Conservation (phyloP, 768 basidiomycete genomes). For the Russula sp. region DNA sequence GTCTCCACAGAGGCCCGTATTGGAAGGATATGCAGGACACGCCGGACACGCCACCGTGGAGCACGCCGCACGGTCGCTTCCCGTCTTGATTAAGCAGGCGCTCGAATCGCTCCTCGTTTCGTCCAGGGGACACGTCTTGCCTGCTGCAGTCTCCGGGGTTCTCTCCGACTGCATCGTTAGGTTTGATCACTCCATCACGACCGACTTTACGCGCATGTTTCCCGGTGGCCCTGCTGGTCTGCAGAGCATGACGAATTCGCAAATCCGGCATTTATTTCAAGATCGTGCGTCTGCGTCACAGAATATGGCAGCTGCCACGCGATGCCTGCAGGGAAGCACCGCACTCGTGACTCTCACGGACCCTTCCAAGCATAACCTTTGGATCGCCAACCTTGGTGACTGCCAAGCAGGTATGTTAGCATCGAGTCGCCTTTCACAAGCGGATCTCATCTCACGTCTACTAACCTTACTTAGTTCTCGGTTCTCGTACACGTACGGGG, state of each 20-base stretch:
- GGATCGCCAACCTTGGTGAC: conserved; percentile 78
- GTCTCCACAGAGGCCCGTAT: background rate
- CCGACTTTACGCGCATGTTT: conserved; percentile 41
- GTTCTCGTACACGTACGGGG: conserved; percentile 40
- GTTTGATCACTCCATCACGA: conserved; percentile 40
- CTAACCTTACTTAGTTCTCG: conserved; percentile 32
- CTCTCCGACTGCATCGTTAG: conserved; percentile 36
- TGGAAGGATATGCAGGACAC: conserved; percentile 34
- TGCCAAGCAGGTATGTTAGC: conserved; percentile 61
- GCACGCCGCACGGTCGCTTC: conserved; percentile 37
- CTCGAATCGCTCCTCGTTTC: conserved; percentile 34
- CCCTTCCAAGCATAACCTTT: conserved; percentile 60
- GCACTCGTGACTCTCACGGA: conserved; percentile 69
- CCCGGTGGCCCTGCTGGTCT: conserved; percentile 50
- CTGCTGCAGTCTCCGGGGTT: conserved; percentile 35
- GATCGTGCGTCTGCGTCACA: conserved; percentile 52
- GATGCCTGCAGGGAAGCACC: conserved; percentile 78
- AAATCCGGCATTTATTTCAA: conserved; percentile 57
- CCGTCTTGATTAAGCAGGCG: conserved; percentile 36
- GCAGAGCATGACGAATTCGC: conserved; percentile 38
- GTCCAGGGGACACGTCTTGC: conserved; percentile 24
- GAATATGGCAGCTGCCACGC: conserved; percentile 58
- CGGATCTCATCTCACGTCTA: background rate
- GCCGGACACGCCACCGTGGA: conserved; percentile 45
- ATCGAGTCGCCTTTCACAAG: background rate